These are phyloP conservation scores for Xerocomellus intermedius DNA, from an alignment of 768 basidiomycete genomes.

Conservation along the genomic window DNA sequence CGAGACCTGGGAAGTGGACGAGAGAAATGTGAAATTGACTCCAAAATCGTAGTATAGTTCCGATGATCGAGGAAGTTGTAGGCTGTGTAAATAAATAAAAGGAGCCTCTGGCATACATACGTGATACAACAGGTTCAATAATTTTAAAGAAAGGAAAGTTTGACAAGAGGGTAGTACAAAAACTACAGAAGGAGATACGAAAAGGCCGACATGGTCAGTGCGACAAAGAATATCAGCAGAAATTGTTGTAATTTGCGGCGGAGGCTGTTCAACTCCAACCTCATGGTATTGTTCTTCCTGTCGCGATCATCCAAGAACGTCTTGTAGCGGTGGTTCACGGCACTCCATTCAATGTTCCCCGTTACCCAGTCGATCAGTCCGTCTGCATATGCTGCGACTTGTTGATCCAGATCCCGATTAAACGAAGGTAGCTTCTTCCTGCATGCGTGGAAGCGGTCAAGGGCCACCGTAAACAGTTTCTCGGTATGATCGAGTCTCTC, in stretches of 20 bases:
- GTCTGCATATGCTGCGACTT: conserved; percentile 22
- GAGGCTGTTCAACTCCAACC: conserved; percentile 8
- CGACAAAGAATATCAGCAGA: conserved; percentile 6
- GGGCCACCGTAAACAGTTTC: conserved; percentile 20
- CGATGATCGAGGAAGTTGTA: not conserved
- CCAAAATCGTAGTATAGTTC: not conserved
- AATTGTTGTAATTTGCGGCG: not conserved
- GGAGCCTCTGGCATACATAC: not conserved
- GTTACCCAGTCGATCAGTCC: conserved; percentile 27
- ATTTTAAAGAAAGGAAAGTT: not conserved
- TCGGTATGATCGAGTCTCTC: conserved; percentile 21
- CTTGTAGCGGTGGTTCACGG: conserved; percentile 27
- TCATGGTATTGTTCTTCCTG: conserved; percentile 22
- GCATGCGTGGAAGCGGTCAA: conserved; percentile 23
- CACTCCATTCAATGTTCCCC: conserved; percentile 31
- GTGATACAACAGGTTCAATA: not conserved
- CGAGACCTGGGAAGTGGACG: conserved; percentile 49
- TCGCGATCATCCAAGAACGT: conserved; percentile 21
- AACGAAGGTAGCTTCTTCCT: conserved; percentile 21
- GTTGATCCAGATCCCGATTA: conserved; percentile 13
- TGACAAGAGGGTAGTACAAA: not conserved
- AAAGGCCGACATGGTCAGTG: conserved; percentile 5
- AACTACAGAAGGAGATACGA: not conserved
- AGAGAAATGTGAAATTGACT: conserved; percentile 37
- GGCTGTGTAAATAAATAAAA: not conserved